phyloP scores from a whole-genome alignment of 805 yeast species.

The Starmerella khaoyaiensis region DNA sequence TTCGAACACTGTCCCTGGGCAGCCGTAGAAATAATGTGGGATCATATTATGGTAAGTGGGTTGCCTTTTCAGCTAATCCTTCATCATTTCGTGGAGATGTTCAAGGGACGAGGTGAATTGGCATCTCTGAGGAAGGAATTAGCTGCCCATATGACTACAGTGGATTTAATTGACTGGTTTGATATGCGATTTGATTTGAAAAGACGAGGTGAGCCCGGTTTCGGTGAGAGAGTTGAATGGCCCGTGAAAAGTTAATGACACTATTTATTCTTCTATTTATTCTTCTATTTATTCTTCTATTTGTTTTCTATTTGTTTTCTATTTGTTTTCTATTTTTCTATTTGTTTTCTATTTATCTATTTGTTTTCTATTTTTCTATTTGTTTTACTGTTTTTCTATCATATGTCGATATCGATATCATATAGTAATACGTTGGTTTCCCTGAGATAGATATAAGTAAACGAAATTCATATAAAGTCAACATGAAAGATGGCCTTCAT shows the following conservation, averaged over 20 bases:
- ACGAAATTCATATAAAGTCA: no score
- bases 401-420: no score
- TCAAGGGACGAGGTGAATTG: conserved; percentile 32
- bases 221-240: conserved; percentile 42
- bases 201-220: conserved; percentile 56
- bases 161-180: conserved; percentile 70
- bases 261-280: background rate
- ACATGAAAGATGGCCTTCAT: no score
- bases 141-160: conserved; percentile 45
- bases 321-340: no score
- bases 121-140: conserved; percentile 37
- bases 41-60: conserved; percentile 65
- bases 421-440: no score
- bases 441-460: no score
- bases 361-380: background rate
- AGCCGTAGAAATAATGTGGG: conserved; percentile 74
- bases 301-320: no score
- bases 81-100: conserved; percentile 83
- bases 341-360: no score
- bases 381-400: background rate
- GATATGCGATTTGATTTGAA: conserved; percentile 55
- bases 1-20: conserved; percentile 69
- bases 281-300: conserved; percentile 3
- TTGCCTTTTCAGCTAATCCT: conserved; percentile 72
- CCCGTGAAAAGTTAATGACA: conserved; percentile 28